Evolutionary conservation across 2,329 filamentous ascomycete genomes (phyloP), one percentile per base, ranked within the genome.

Genomic region (Arthrobotrys megalospora): DNA sequence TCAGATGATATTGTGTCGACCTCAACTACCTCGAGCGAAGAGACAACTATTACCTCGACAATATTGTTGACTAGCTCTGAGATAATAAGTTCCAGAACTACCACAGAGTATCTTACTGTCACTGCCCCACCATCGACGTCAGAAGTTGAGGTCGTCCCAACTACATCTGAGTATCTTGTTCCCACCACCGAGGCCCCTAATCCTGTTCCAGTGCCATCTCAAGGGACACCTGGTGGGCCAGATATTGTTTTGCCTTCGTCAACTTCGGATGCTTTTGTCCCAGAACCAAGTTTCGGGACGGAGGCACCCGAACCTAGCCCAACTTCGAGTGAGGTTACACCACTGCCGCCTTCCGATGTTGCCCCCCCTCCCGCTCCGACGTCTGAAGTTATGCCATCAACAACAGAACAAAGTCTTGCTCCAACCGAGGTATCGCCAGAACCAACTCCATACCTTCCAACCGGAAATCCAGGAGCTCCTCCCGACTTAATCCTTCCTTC

Each of bases 221-320:
- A 55, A 41, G 53, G 55, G 19, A 52, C 24, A 1, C 52, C 70
- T 28, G 66, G 73, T 28, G 62, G 63, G 6, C 75, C 75, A 21
- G 67, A 78, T 62, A 21, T 78, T 1, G 12, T 78, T 11, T 38
- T 78, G 14, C 75, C 75, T 28, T 78, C 75, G 24, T 78, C 75
- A 19, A 58, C 63, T 7, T 53, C 53, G 21, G 43, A 78, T 11
- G 28, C 38, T 5, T 55, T 53, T 38, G 19, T 62, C 10, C 67
- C 73, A 52, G 12, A 65, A 16, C 66, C 73, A n/a, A 65, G 38
- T 38, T 28, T 28, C 24, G 24, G 24, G 24, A 28, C 24, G 5
- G 48, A 48, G 8, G 16, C 58, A 11, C 48, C 72, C 8, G 58
- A 36, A 12, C 10, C 45, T n/a, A 16, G 19, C 6, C 19, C 41